These are phyloP conservation scores for Daldinia grandis DNA, from an alignment of 495 filamentous ascomycete species.

Conservation along the genomic window DNA sequence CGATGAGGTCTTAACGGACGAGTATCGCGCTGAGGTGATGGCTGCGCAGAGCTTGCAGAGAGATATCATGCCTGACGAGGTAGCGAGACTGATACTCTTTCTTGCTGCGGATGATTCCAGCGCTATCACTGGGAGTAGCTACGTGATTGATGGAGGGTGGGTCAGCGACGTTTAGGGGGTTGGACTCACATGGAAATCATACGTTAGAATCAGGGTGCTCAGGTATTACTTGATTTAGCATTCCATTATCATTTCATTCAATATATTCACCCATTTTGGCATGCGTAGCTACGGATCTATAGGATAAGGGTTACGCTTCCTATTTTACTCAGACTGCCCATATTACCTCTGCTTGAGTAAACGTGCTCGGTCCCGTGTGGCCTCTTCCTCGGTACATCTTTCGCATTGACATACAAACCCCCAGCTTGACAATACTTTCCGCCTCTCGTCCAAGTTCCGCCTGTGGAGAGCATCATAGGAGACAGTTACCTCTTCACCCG, in stretches of 20 bases:
- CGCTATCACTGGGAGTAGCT: conserved; percentile 47
- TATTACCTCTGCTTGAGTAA: not conserved
- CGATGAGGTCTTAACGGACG: conserved; percentile 52
- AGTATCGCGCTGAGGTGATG: conserved; percentile 53
- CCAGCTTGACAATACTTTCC: not conserved
- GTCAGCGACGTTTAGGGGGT: conserved; percentile 33
- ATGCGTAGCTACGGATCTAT: too few species aligned
- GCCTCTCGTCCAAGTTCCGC: not conserved
- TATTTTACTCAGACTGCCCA: not conserved
- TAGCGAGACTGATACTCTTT: conserved; percentile 47
- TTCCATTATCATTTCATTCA: too few species aligned
- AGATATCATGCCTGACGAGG: conserved; percentile 51
- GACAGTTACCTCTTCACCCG: not conserved
- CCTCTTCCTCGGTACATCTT: not conserved
- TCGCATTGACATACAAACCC: not conserved
- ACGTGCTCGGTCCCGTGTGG: too few species aligned
- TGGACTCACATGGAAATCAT: too few species aligned
- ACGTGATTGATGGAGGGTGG: conserved; percentile 48
- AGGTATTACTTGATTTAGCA: too few species aligned
- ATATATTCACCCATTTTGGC: too few species aligned
- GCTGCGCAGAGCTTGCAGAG: conserved; percentile 52
- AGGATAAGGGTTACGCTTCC: too few species aligned
- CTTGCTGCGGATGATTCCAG: conserved; percentile 46
- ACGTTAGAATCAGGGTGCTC: too few species aligned
- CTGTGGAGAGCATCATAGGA: not conserved